phyloP scores from a whole-genome alignment of 192 early-diverging fungal genomes.

The Borealophlyctis nickersoniae region DNA sequence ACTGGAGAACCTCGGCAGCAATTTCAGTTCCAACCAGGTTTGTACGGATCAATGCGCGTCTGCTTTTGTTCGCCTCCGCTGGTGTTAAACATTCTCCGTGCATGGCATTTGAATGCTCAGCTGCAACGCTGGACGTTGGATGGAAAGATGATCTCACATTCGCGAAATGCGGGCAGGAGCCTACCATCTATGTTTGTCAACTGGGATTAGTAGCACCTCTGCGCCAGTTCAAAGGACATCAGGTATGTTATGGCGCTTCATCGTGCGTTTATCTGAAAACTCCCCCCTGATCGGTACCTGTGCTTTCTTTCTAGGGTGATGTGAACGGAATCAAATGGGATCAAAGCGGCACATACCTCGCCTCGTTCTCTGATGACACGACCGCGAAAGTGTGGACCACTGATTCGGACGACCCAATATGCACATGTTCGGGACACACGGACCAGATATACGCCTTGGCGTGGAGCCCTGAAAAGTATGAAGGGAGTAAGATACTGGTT shows the following conservation, averaged over 20 bases:
- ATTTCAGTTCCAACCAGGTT: constrained; percentile 65
- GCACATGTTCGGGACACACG: not conserved
- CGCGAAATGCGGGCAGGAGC: constrained; percentile 83
- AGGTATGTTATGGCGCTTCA: constrained; percentile 25
- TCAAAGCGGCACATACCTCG: constrained; percentile 59
- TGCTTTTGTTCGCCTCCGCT: not conserved
- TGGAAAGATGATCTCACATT: constrained; percentile 92
- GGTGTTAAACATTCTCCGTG: not conserved
- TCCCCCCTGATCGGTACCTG: not conserved
- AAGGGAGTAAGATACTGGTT: not conserved
- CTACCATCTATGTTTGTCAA: constrained; percentile 74
- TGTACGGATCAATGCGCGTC: not conserved
- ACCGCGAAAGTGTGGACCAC: constrained; percentile 76
- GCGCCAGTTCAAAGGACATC: constrained; percentile 73
- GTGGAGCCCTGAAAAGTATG: not conserved
- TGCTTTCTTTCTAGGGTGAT: constrained; percentile 55
- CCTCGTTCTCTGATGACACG: constrained; percentile 75
- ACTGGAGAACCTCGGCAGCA: constrained; percentile 72
- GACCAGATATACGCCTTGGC: not conserved
- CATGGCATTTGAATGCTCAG: constrained; percentile 14
- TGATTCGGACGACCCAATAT: constrained; percentile 50
- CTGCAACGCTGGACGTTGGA: constrained; percentile 72
- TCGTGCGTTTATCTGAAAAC: not conserved
- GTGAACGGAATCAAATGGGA: constrained; percentile 80
- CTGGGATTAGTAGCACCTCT: constrained; percentile 68